Base-by-base conservation (phyloP, 768 basidiomycete species). In the Gloeopeniophorella convolvens region DNA sequence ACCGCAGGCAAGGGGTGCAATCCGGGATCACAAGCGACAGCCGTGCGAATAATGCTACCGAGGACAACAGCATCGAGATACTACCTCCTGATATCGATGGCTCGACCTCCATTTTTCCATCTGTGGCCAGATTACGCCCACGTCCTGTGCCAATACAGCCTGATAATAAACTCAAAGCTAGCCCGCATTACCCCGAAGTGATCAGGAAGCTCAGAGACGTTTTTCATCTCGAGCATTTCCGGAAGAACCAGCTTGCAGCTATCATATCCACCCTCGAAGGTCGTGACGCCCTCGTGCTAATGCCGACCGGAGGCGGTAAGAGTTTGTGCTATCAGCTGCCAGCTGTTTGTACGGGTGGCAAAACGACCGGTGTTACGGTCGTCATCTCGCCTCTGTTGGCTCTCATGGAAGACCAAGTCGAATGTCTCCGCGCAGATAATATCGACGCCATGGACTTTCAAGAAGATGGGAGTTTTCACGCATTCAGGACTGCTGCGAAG, bases 261-360 rank as follows among this genome's bases (percentile, higher is more conserved):
- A 87, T 98, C 55, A 76, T 79, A 36, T 85, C 85, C 13, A 82
- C 87, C 0, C 69, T 99, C 65, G 72, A 74, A 2, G 91, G 86
- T 7, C 78, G 73, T 47, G 95, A 98, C 61, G 89, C 91, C 15
- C 92, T 98, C 57, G 89, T 97, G 15, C 75, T 98, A 7, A 94
- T 97, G 81, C 96, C 96, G 1, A 99, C 96, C 1, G 93, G 92
- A 30, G 92, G 92, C 4, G 91, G 91, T 1, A 93, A 94, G 68
- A 88, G 85, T 59, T 70, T 93, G 32, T 91, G 86, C 58, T 92
- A 83, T 65, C 83, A 97, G 64, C 81, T 98, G 1, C 96, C 96
- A 0, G 94, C 92, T 2, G 74, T 96, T 28, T 89, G 92, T 60
- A 67, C 68, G 31, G 69, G 68, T 5, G 90, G 89, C 1, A 76